Evolutionary conservation across 1,284 basidiomycete genomes (phyloP), one percentile per base, ranked within the genome.

Genomic region (Coniophora puteana): DNA sequence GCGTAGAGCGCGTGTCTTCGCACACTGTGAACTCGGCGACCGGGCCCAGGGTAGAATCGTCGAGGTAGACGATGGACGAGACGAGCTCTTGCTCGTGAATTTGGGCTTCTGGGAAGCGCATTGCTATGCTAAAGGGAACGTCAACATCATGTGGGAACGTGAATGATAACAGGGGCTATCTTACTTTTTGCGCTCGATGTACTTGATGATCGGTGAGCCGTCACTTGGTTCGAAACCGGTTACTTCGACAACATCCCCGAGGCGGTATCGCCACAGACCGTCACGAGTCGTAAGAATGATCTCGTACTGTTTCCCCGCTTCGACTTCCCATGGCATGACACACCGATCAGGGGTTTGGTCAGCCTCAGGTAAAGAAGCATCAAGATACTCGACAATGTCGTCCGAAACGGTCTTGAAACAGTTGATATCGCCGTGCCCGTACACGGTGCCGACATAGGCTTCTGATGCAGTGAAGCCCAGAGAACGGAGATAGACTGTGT

Each of bases 391-490:
- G 29, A 50, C 31, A 10, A 51, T 13, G 8, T 46, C 53, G 12
- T 57, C 54, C n/a, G 18, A 27, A 1, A 41, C 40, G 6, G 45
- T 44, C 21, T 55, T 58, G 40, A 54, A 54, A 2, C 43, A 42
- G 33, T 22, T 45, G 5, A 41, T 34, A 22, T 54, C 36, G 8
- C 27, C 16, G 21, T 21, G 26, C 10, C 40, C 39, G 25, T 42
- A 53, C 12, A 43, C 52, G 1, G 39, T 55, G 13, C 51, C 52
- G 23, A 53, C 27, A 28, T 46, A 54, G 1, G 38, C 40, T 16
- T 55, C 51, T 41, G 53, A 55, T 10, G 51, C 43, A 3, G 48
- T 51, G 36, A 55, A 53, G 3, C 49, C 51, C 16, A 52, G 20
- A 16, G 45, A 49, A 16, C 11, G 26, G 39, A 52, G 43, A 11